These are phyloP conservation scores for Yamadazyma spencermartinsiae DNA, from an alignment of 1,139 yeast species.

Conservation along the genomic window DNA sequence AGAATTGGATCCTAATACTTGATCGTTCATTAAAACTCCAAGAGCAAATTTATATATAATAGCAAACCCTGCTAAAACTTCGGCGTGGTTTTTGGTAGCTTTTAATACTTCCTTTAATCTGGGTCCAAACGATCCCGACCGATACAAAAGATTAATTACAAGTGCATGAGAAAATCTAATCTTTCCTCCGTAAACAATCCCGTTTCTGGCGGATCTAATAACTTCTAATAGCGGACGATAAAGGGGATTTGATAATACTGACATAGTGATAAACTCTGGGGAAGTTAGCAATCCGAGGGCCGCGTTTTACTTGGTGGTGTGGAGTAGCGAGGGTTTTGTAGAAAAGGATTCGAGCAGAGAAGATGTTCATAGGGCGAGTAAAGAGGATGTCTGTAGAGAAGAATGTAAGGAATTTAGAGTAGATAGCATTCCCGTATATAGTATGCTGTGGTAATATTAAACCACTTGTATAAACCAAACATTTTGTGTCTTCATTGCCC, in stretches of 20 bases:
- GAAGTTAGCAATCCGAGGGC: no score
- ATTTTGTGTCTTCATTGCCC: no score
- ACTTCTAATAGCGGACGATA: constrained; percentile 43
- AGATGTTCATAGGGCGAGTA: no score
- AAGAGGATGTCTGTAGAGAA: no score
- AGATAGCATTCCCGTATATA: no score
- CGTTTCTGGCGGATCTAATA: constrained; percentile 46
- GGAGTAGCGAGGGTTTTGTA: no score
- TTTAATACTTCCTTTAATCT: constrained; percentile 50
- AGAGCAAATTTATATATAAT: constrained; percentile 52
- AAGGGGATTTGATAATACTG: constrained; percentile 27
- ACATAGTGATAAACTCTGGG: constrained; percentile 13
- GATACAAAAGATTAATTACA: constrained; percentile 60
- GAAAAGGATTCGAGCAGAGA: no score
- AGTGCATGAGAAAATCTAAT: constrained; percentile 73
- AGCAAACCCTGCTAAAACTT: constrained; percentile 66
- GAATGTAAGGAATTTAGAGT: no score
- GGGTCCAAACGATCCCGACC: constrained; percentile 48
- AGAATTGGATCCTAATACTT: constrained; percentile 34
- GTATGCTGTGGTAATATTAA: no score
- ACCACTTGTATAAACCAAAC: no score
- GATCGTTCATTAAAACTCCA: constrained; percentile 33
- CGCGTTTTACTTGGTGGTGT: no score
- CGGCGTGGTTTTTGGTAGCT: constrained; percentile 68
- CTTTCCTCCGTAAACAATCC: constrained; percentile 71